A percentile compares a stretch with the other conserved stretches of the same genome.
Evolutionary conservation across 495 filamentous ascomycete genomes (phyloP).

Genomic region (Hypoxylon intermedium): DNA sequence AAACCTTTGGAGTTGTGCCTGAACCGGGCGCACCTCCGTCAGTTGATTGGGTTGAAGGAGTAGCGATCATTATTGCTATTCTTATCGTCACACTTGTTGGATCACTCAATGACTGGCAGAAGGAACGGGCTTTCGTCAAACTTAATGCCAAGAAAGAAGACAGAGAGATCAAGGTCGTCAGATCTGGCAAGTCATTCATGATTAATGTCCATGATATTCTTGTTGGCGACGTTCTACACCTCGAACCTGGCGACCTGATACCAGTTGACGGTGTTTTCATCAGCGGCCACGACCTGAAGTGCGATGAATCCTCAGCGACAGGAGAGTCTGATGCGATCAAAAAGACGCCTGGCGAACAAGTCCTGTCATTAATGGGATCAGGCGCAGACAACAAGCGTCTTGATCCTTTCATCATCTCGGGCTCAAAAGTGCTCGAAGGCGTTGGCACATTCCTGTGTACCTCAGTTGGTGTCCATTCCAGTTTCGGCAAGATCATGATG

Average conservation of each 20-base stretch:
- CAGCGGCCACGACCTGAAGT: conserved; percentile 73
- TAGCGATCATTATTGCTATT: conserved; percentile 75
- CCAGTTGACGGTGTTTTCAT: conserved; percentile 83
- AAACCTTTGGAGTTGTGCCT: conserved; percentile 56
- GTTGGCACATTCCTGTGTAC: conserved; percentile 82
- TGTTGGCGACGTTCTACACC: conserved; percentile 81
- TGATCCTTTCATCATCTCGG: conserved; percentile 85
- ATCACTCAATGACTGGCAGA: conserved; percentile 75
- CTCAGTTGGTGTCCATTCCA: conserved; percentile 73
- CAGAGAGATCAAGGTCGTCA: conserved; percentile 73
- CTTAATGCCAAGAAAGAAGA: conserved; percentile 77
- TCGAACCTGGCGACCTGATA: conserved; percentile 89
- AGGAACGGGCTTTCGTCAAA: conserved; percentile 73
- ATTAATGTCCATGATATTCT: conserved; percentile 82
- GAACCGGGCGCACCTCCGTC: conserved; percentile 55
- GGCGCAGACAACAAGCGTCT: conserved; percentile 56
- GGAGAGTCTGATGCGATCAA: conserved; percentile 74
- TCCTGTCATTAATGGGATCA: conserved; percentile 66
- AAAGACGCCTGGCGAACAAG: conserved; percentile 68
- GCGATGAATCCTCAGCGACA: conserved; percentile 81
- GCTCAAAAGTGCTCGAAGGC: conserved; percentile 79
- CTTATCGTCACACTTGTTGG: conserved; percentile 72
- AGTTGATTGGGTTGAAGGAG: conserved; percentile 80
- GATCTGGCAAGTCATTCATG: conserved; percentile 76
- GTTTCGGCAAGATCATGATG: conserved; percentile 83